Evolutionary conservation across 306 rosid genomes (phyloP).

Genomic region (Lathyrus oleraceus): DNA sequence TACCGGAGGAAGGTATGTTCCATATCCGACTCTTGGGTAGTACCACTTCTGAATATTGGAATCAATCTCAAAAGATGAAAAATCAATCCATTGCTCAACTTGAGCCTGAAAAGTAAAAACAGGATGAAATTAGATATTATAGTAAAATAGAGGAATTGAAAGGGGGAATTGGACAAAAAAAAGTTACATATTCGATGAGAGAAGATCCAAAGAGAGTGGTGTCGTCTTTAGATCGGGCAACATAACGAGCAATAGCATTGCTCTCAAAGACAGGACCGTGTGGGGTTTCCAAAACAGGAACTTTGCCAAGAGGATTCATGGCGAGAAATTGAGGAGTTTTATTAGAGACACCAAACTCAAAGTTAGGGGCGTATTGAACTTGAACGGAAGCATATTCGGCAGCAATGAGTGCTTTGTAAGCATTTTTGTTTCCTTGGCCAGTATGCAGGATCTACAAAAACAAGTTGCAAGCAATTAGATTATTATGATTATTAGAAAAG

Average conservation of each 20-base stretch:
- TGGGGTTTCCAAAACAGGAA: conserved; percentile 45
- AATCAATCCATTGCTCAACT: conserved; percentile 90
- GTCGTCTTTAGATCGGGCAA: conserved; percentile 27
- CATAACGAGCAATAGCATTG: conserved; percentile 87
- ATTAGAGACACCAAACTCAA: conserved; percentile 78
- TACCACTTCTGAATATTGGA: conserved; percentile 47
- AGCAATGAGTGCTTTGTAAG: conserved; percentile 59
- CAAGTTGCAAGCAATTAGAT: too few relatives aligned
- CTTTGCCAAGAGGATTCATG: conserved; percentile 91
- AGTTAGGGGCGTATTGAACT: conserved; percentile 50
- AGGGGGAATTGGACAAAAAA: not conserved
- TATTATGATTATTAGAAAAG: too few relatives aligned
- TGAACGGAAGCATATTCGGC: conserved; percentile 62
- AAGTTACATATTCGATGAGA: conserved; percentile 59
- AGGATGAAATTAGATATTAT: too few relatives aligned
- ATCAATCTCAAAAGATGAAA: conserved; percentile 72
- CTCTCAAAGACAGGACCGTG: conserved; percentile 73
- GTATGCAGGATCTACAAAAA: conserved; percentile 61
- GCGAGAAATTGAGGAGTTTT: conserved; percentile 73
- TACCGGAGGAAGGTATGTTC: conserved; percentile 64
- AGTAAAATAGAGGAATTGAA: too few relatives aligned
- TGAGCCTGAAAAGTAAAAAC: conserved; percentile 56
- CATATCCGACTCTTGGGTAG: conserved; percentile 47
- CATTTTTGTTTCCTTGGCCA: conserved; percentile 56
- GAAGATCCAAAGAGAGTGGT: conserved; percentile 64